Conservation (phyloP, 2,329 filamentous ascomycete species). For the Epichloe typhina region DNA sequence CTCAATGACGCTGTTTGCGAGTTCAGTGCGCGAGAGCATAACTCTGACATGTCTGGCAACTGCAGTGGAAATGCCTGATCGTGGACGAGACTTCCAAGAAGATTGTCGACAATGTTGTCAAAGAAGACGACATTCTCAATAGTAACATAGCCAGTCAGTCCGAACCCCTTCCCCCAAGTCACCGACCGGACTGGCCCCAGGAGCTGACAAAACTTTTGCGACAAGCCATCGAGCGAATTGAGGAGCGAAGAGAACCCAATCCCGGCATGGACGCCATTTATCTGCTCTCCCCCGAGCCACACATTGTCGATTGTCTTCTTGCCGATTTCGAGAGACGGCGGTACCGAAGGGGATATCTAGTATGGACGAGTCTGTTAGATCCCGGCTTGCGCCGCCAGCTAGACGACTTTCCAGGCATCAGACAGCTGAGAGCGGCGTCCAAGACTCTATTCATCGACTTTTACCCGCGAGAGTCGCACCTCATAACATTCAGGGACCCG, state of each 20-base stretch:
- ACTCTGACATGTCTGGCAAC: not conserved
- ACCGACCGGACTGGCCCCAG: slow-evolving; percentile 5
- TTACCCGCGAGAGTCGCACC: slow-evolving; percentile 78
- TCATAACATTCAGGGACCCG: slow-evolving; percentile 85
- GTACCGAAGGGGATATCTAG: slow-evolving; percentile 66
- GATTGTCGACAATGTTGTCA: slow-evolving; percentile 80
- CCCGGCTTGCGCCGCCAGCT: slow-evolving; percentile 59
- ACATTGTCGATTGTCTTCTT: slow-evolving; percentile 87
- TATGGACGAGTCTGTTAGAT: slow-evolving; percentile 73
- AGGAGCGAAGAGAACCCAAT: slow-evolving; percentile 70
- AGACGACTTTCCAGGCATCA: slow-evolving; percentile 54
- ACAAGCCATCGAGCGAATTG: slow-evolving; percentile 91
- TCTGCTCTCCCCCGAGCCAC: slow-evolving; percentile 69
- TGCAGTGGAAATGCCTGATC: slow-evolving; percentile 91
- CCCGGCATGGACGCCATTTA: slow-evolving; percentile 92
- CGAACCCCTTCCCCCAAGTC: not conserved
- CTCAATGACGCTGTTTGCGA: not conserved
- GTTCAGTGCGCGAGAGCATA: not conserved
- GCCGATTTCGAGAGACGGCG: slow-evolving; percentile 78
- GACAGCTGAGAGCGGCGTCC: slow-evolving; percentile 66
- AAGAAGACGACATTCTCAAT: slow-evolving; percentile 94
- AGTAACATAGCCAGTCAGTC: slow-evolving; percentile 83
- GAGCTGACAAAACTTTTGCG: slow-evolving; percentile 9
- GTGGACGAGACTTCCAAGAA: slow-evolving; percentile 74
- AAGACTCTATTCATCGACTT: slow-evolving; percentile 79